Conservation (phyloP, 164 flowering plant genomes). For the Protea cynaroides region DNA sequence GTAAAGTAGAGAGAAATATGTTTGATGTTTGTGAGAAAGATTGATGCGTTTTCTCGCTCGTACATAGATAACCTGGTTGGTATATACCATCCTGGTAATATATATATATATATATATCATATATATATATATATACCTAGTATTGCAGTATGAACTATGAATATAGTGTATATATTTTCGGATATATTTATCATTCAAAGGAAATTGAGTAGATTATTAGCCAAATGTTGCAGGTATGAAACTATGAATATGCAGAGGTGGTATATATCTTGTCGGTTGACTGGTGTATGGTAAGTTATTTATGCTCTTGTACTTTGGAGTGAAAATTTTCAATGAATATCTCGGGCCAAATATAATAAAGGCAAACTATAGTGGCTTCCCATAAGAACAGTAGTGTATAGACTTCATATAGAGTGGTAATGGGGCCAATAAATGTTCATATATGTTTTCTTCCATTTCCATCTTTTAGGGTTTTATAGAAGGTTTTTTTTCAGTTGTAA, state of each 20-base stretch:
- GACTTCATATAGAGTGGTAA: not conserved
- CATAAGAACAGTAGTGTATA: too few relatives aligned
- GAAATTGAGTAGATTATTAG: not conserved
- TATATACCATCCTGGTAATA: not conserved
- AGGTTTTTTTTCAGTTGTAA: too few relatives aligned
- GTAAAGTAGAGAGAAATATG: constrained; percentile 7
- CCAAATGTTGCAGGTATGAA: constrained; percentile 1
- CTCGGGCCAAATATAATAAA: not conserved
- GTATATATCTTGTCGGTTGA: not conserved
- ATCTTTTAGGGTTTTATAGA: not conserved
- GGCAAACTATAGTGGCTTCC: not conserved
- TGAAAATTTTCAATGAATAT: not conserved
- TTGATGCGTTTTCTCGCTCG: not conserved
- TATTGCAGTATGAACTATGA: too few relatives aligned
- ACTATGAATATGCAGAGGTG: not conserved
- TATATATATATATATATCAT: too few relatives aligned
- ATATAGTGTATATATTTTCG: too few relatives aligned
- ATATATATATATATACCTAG: too few relatives aligned
- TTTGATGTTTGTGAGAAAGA: not conserved
- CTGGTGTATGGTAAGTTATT: not conserved
- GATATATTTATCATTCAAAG: not conserved
- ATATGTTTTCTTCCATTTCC: not conserved
- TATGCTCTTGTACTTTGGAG: not conserved
- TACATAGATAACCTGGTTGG: not conserved
- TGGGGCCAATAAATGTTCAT: too few relatives aligned